These are phyloP conservation scores for Candida dendrica DNA, from an alignment of 805 yeast species.

Conservation along the genomic window DNA sequence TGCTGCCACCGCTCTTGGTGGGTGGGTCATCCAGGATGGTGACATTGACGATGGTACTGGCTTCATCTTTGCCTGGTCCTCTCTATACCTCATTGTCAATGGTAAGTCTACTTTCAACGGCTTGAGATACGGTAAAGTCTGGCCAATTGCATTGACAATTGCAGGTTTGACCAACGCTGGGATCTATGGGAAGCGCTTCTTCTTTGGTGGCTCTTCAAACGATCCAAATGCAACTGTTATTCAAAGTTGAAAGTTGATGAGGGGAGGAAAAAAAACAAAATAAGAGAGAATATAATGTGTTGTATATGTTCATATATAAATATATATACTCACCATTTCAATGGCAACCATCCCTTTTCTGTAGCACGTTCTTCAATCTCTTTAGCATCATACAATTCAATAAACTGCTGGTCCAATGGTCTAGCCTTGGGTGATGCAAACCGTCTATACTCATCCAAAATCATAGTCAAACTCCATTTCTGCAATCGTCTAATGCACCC, in stretches of 20 bases:
- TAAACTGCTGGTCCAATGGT: conserved; percentile 92
- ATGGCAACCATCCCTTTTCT: conserved; percentile 53
- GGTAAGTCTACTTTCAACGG: conserved; percentile 50
- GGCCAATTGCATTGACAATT: conserved; percentile 53
- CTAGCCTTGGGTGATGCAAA: conserved; percentile 94
- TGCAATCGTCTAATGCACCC: conserved; percentile 88
- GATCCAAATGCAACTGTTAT: not conserved
- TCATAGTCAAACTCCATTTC: conserved; percentile 89
- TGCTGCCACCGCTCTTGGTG: conserved; percentile 55
- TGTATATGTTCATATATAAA: too few species aligned
- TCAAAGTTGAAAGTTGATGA: not conserved
- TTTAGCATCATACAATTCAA: conserved; percentile 74
- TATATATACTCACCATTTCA: conserved; percentile 53
- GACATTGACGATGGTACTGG: conserved; percentile 78
- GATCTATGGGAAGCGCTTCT: conserved; percentile 64
- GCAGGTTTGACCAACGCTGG: conserved; percentile 57
- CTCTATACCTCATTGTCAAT: conserved; percentile 65
- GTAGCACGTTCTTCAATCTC: conserved; percentile 52
- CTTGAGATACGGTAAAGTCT: conserved; percentile 47
- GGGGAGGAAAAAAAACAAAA: too few species aligned
- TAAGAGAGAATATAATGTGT: not conserved
- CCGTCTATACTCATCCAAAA: conserved; percentile 90
- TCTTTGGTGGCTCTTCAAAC: conserved; percentile 29
- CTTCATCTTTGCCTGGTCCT: conserved; percentile 73
- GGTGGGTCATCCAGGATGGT: conserved; percentile 69